A percentile compares a stretch with the other conserved stretches of the same genome.
phyloP scores from a whole-genome alignment of 345 rosid species.

The Eucalyptus coolabah region DNA sequence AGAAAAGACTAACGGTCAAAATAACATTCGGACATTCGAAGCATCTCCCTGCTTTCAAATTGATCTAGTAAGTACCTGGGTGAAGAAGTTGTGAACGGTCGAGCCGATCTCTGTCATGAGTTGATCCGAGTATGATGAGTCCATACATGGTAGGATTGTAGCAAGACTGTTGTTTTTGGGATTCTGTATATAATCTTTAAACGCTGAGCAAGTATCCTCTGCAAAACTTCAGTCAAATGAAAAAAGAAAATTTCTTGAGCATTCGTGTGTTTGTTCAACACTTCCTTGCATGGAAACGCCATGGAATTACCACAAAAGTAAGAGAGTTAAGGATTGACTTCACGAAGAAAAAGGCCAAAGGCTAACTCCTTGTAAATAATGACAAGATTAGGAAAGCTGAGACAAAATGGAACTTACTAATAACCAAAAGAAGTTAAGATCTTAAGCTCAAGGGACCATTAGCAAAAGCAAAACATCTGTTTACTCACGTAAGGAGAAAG shows the following conservation, averaged over 20 bases:
- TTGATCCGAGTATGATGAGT: constrained; percentile 17
- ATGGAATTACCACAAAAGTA: background rate
- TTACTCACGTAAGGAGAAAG: constrained; percentile 51
- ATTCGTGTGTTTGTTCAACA: background rate
- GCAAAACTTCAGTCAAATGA: constrained; percentile 25
- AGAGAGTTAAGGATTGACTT: background rate
- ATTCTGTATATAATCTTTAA: constrained; percentile 26
- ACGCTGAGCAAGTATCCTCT: constrained; percentile 46
- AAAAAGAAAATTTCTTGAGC: background rate
- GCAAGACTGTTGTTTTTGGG: constrained; percentile 31
- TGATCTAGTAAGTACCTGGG: constrained; percentile 13
- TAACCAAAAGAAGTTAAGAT: background rate
- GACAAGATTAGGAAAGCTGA: background rate
- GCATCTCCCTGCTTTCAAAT: background rate
- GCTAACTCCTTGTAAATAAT: background rate
- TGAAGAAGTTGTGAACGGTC: constrained; percentile 26
- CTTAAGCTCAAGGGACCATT: background rate
- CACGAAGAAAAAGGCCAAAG: background rate
- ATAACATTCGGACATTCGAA: background rate
- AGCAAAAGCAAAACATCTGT: background rate
- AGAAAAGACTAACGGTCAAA: background rate
- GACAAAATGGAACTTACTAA: background rate
- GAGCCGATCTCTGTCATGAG: constrained; percentile 22
- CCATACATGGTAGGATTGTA: constrained; percentile 37
- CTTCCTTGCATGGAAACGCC: background rate